phyloP scores from a whole-genome alignment of 1,139 yeast species.

The Saccharomyces hybrid region DNA sequence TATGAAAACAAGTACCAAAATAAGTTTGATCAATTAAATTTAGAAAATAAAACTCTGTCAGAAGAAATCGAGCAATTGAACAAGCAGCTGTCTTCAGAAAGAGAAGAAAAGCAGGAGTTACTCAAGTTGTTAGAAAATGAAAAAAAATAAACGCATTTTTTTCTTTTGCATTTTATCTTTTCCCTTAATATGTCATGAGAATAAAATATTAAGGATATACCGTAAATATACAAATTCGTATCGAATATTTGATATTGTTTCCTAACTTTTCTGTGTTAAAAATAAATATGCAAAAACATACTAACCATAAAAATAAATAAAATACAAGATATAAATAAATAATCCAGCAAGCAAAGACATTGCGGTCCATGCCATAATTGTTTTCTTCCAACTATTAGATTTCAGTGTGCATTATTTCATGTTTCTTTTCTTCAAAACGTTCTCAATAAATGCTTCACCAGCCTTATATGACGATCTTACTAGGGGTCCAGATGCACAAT shows the following conservation, averaged over 20 bases:
- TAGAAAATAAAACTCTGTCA: conserved; percentile 38
- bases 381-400: not conserved
- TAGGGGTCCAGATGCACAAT: conserved; percentile 95
- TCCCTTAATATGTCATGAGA: not conserved
- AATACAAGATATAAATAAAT: not conserved
- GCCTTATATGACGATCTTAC: conserved; percentile 97
- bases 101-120: conserved; percentile 48
- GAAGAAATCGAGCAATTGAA: conserved; percentile 43
- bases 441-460: conserved; percentile 96
- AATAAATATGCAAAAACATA: not conserved
- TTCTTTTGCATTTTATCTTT: not conserved
- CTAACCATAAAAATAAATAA: conserved; percentile 1
- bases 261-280: not conserved
- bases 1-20: conserved; percentile 45
- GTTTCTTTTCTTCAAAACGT: conserved; percentile 72
- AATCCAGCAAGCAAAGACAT: not conserved
- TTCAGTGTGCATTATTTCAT: conserved; percentile 2
- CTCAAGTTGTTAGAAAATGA: conserved; percentile 43
- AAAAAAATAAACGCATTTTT: conserved; percentile 8
- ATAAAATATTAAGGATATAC: not conserved
- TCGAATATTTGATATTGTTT: not conserved
- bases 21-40: conserved; percentile 36
- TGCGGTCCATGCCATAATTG: not conserved
- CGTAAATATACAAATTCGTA: not conserved
- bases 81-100: conserved; percentile 41